Percentiles rank a stretch among this genome's conserved stretches.
Conservation (phyloP, 352 stramenopile genomes). For the Pythium diclinum region DNA sequence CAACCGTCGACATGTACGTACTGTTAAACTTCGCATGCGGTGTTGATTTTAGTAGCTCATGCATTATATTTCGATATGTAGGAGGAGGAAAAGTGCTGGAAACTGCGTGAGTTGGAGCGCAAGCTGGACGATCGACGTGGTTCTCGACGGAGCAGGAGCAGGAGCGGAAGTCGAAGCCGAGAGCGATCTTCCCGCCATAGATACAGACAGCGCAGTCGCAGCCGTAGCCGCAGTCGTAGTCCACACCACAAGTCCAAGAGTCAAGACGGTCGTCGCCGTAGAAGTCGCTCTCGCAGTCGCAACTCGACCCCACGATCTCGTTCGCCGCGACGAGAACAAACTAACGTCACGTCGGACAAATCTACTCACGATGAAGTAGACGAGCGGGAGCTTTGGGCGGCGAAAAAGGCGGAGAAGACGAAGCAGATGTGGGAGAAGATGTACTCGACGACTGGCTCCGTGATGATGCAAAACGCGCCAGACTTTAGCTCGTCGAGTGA, state of each 20-base stretch:
- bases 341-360: background rate
- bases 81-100: constrained; percentile 68
- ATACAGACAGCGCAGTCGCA: background rate
- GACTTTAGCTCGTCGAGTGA: constrained; percentile 34
- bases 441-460: constrained; percentile 28
- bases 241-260: background rate
- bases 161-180: constrained; percentile 15
- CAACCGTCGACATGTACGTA: constrained; percentile 53
- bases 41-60: background rate
- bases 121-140: constrained; percentile 21
- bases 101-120: constrained; percentile 36
- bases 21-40: too few species aligned
- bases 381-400: constrained; percentile 53
- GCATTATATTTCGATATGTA: constrained; percentile 2
- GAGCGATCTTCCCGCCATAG: background rate
- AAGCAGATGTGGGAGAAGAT: constrained; percentile 51
- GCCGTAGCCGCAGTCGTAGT: constrained; percentile 10
- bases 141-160: constrained; percentile 20
- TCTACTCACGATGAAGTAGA: background rate
- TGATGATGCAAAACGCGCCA: constrained; percentile 51
- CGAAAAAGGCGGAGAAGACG: constrained; percentile 56
- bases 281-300: background rate
- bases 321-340: too few species aligned
- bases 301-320: background rate
- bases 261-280: background rate